Evolutionary conservation across 225 moss, liverwort and hornwort genomes (phyloP), one percentile per base, ranked within the genome.

Genomic region (Pseudoscleropodium purum): DNA sequence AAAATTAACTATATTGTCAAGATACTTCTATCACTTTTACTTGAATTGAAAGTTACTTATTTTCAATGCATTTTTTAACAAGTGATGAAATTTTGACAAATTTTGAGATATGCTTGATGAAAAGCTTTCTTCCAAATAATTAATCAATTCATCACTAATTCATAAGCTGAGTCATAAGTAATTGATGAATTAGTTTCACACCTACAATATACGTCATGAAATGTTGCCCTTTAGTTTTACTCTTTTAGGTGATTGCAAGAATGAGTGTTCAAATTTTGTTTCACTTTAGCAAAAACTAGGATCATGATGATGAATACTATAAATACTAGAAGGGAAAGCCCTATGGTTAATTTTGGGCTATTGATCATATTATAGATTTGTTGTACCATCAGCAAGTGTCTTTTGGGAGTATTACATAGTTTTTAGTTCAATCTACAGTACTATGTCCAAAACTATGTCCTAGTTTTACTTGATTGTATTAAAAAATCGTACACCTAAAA

Each of bases 271-370:
- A 3, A 3, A 39, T 70, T 39, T 13, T 25, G 25, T 39, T 70
- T 2, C 0, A 39, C 2, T 39, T 24, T n/a, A 8, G 39, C 13
- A 70, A 70, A 39, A 65, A 18, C 5, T 34, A 8, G 5, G 10
- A 7, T n/a, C 24, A 11, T 23, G 13, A n/a, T 1, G 0, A 1
- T 36, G 11, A 34, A 2, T 69, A 69, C 3, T 37, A 20, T 4
- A 5, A 10, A 1, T 20, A 18, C 12, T n/a, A 69, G 6, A n/a
- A n/a, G 23, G 7, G 2, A 69, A 69, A 69, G 24, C 23, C n/a
- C 9, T 21, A 57, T 57, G 57, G 57, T 57, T 21, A 20, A 57
- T 57, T 57, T 57, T 21, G 8, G 57, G 20, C 9, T 57, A 9
- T 57, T 20, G 57, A 57, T 20, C 9, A 57, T 21, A 57, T 57